Evolutionary conservation across 169 alveolate genomes (phyloP).

Genomic region (Babesia gibsoni): DNA sequence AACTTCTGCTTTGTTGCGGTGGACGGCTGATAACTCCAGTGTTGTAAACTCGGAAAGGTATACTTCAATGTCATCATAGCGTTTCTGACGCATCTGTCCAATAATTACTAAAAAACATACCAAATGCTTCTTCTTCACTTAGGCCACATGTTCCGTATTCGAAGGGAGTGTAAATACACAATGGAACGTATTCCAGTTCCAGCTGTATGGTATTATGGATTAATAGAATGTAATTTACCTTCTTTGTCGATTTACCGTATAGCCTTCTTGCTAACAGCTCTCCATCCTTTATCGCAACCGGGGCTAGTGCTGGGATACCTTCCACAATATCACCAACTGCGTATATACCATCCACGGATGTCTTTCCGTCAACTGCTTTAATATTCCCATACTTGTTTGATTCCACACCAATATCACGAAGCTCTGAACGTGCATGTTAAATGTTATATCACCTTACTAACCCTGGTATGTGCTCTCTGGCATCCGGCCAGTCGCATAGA

Average conservation of each 20-base stretch:
- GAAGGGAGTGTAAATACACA: slow-evolving; percentile 96
- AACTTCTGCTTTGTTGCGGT: slow-evolving; percentile 65
- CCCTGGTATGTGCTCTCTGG: slow-evolving; percentile 85
- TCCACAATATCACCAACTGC: slow-evolving; percentile 95
- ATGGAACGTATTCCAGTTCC: slow-evolving; percentile 90
- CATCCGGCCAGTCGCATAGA: slow-evolving; percentile 95
- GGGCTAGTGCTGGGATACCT: slow-evolving; percentile 94
- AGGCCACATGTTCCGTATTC: slow-evolving; percentile 95
- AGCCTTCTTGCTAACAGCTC: slow-evolving; percentile 92
- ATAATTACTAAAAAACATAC: not conserved
- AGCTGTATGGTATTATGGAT: slow-evolving; percentile 55
- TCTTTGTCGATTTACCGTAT: slow-evolving; percentile 77
- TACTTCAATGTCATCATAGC: slow-evolving; percentile 80
- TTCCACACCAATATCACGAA: slow-evolving; percentile 38
- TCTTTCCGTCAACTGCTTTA: slow-evolving; percentile 84
- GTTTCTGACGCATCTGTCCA: slow-evolving; percentile 5
- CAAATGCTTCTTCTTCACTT: slow-evolving; percentile 91
- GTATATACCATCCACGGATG: slow-evolving; percentile 84
- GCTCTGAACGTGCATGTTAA: slow-evolving; percentile 8
- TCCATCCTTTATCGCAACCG: slow-evolving; percentile 97
- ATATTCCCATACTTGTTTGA: slow-evolving; percentile 81
- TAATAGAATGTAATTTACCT: slow-evolving; percentile 21
- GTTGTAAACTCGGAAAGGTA: slow-evolving; percentile 90
- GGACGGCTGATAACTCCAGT: slow-evolving; percentile 76
- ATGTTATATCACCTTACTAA: slow-evolving; percentile 4